phyloP scores from a whole-genome alignment of 805 yeast genomes.

The Barnettozyma wickerhamii region DNA sequence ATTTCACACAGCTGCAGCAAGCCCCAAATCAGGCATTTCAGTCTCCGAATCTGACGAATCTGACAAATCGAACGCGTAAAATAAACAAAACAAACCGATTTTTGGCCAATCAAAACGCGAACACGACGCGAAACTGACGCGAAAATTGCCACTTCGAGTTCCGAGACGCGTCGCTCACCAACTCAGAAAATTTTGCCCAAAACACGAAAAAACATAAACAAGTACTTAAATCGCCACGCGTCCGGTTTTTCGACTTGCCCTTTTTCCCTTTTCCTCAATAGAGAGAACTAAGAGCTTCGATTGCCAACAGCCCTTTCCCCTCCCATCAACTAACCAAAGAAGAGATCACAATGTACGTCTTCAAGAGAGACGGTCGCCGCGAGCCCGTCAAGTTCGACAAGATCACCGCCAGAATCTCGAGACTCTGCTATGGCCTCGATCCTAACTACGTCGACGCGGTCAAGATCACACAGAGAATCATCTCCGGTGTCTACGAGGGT shows the following conservation, averaged over 20 bases:
- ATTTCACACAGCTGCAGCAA: no score
- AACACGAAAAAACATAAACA: slow-evolving; percentile 1
- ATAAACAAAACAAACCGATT: slow-evolving; percentile 5
- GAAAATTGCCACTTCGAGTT: neutral
- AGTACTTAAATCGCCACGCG: slow-evolving; percentile 9
- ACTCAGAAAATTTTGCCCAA: slow-evolving; percentile 1
- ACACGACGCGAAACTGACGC: slow-evolving; percentile 10
- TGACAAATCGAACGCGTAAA: slow-evolving; percentile 3
- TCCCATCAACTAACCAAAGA: neutral
- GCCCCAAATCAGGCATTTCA: neutral
- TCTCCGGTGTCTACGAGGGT: slow-evolving; percentile 95
- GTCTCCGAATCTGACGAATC: neutral
- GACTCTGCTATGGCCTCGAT: slow-evolving; percentile 92
- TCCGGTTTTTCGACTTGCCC: slow-evolving; percentile 4
- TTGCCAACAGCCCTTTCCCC: no score
- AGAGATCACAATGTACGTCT: slow-evolving; percentile 63
- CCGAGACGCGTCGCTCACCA: slow-evolving; percentile 4
- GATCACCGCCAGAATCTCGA: slow-evolving; percentile 91
- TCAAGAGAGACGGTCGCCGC: slow-evolving; percentile 89
- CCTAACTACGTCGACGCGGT: slow-evolving; percentile 91
- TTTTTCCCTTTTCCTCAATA: neutral
- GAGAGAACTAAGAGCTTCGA: no score
- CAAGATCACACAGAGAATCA: slow-evolving; percentile 92
- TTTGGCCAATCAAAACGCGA: slow-evolving; percentile 9
- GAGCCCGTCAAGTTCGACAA: slow-evolving; percentile 95